These are phyloP conservation scores for Penicillium sp. DNA, from an alignment of 2,329 filamentous ascomycete species.

Conservation along the genomic window DNA sequence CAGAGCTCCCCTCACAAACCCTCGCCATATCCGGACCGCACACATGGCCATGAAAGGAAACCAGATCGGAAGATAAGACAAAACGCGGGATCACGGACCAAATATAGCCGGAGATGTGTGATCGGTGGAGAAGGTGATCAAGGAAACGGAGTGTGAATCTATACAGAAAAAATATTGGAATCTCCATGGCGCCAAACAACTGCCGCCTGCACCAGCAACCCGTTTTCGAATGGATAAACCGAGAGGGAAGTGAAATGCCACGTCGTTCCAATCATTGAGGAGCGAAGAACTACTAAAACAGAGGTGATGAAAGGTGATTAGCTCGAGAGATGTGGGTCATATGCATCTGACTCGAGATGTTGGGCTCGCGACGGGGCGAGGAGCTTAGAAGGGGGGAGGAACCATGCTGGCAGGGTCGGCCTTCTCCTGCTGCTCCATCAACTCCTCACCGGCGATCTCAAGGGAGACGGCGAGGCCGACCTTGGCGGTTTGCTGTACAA, in stretches of 20 bases:
- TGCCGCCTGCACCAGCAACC: conserved; percentile 35
- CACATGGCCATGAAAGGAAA: conserved; percentile 23
- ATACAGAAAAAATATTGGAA: conserved; percentile 35
- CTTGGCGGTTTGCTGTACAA: conserved; percentile 80
- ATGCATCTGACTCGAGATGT: conserved; percentile 13
- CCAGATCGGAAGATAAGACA: conserved; percentile 19
- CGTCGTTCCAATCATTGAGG: conserved; percentile 30
- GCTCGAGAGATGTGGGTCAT: conserved; percentile 17
- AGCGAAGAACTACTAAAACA: conserved; percentile 49
- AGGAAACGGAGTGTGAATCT: conserved; percentile 34
- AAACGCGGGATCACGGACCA: conserved; percentile 25
- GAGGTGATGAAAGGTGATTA: conserved; percentile 32
- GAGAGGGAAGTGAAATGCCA: conserved; percentile 30
- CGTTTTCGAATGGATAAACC: conserved; percentile 32
- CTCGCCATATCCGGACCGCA: conserved; percentile 22
- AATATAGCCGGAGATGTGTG: conserved; percentile 19
- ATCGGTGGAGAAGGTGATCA: conserved; percentile 26
- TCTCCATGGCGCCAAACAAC: conserved; percentile 40
- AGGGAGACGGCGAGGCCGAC: conserved; percentile 91
- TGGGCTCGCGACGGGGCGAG: conserved; percentile 8
- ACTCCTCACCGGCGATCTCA: conserved; percentile 77
- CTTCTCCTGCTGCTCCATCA: conserved; percentile 78
- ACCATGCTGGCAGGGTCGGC: conserved; percentile 44
- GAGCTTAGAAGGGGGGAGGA: conserved; percentile 50
- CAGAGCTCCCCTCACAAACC: conserved; percentile 26